Base-by-base conservation (phyloP, 2,329 filamentous ascomycete genomes). In the Penicillium frequentans region DNA sequence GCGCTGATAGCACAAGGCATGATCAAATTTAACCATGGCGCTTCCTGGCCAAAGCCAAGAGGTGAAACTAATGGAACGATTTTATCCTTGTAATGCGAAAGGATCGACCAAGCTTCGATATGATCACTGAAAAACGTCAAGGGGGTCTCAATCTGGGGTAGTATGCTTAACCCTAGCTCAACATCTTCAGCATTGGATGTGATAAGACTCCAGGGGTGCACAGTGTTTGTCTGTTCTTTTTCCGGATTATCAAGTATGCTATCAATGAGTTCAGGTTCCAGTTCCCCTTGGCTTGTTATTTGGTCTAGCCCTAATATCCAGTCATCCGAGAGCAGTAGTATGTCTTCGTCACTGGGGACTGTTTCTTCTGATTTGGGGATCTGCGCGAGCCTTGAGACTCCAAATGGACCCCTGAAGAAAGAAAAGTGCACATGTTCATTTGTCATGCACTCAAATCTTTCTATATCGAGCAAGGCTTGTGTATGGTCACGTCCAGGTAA, bases 31-130 rank as follows among this genome's bases (percentile, higher is more conserved):
- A 55, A 23, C 62, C 58, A 63, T 9, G 58, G 52, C 3, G 47
- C 51, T 26, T 61, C 58, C 3, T 57, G 49, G 21, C 54, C 58
- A 48, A 50, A 45, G 3, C 55, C 56, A 5, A 61, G 35, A n/a
- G 62, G 56, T 9, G 57, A 62, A 5, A 60, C 52, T 14, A 64
- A 39, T 7, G 52, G 60, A 3, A 64, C 42, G 1, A 63, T 62
- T n/a, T 37, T 44, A 2, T 64, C 58, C 43, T 57, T 57, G 26
- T 64, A 64, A 33, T 63, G 49, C 9, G 62, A 63, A 3, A 64
- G 45, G n/a, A 64, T 46, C 5, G 51, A n/a, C 60, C 60, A 64
- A 11, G 54, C 45, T 35, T 61, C 58, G 6, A 52, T 33, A 8
- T 59, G 46, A 3, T 43, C 44, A 14, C 31, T 52, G 19, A 24